phyloP scores from a whole-genome alignment of 306 rosid genomes.

The Alnus glutinosa region DNA sequence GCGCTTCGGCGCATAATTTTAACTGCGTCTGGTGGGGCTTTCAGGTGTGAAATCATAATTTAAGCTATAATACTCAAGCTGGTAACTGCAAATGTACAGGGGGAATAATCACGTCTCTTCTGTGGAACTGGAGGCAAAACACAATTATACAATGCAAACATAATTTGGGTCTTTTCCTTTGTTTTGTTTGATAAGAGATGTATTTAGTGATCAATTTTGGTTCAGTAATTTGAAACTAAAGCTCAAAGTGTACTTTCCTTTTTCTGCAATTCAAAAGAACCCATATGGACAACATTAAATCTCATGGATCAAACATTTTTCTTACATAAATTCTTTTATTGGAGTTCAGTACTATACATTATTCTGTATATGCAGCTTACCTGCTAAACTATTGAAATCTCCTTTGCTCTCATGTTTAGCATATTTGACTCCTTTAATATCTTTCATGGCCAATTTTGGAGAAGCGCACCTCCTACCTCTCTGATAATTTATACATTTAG shows the following conservation, averaged over 20 bases:
- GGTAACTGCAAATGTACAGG: constrained; percentile 11
- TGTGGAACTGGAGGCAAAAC: constrained; percentile 13
- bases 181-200: not conserved
- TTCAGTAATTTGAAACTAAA: not conserved
- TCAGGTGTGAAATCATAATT: constrained; percentile 56
- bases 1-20: constrained; percentile 83
- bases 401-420: not conserved
- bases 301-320: constrained; percentile 15
- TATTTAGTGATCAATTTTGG: constrained; percentile 1
- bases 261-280: constrained; percentile 11
- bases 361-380: not conserved
- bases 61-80: constrained; percentile 13
- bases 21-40: constrained; percentile 98
- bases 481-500: not conserved
- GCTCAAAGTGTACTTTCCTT: not conserved
- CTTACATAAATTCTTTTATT: constrained; percentile 13
- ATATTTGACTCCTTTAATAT: not conserved
- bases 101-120: constrained; percentile 3
- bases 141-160: constrained; percentile 10
- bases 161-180: not conserved
- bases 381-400: not conserved
- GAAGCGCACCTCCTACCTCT: not conserved
- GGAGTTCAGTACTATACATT: not conserved
- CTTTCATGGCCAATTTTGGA: not conserved
- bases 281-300: constrained; percentile 12